Percentiles rank a stretch among this genome's conserved stretches.
Evolutionary conservation across 2,329 filamentous ascomycete genomes (phyloP).

Genomic region (Colletotrichum sp.): DNA sequence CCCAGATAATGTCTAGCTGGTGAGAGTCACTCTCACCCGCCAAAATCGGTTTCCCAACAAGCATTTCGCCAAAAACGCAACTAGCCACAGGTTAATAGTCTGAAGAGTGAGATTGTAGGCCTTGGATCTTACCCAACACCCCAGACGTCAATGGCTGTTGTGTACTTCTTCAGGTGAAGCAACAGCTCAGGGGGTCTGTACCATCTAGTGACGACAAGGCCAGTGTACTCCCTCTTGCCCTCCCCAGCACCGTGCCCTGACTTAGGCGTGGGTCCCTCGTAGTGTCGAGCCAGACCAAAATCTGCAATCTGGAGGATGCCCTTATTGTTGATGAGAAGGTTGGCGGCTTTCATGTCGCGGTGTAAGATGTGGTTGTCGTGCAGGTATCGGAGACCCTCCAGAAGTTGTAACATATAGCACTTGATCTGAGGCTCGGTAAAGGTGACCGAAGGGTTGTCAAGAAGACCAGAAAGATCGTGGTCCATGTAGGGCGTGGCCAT

Average conservation of each 20-base stretch:
- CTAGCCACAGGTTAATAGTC: constrained; percentile 45
- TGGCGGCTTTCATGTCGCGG: constrained; percentile 98
- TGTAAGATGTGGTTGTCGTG: constrained; percentile 92
- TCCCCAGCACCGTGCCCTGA: constrained; percentile 82
- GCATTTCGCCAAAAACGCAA: constrained; percentile 99
- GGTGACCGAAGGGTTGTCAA: constrained; percentile 90
- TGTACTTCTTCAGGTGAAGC: constrained; percentile 87
- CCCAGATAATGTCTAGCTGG: constrained; percentile 93
- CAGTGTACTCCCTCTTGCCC: constrained; percentile 89
- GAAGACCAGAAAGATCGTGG: constrained; percentile 94
- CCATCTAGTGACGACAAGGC: constrained; percentile 96
- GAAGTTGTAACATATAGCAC: constrained; percentile 93
- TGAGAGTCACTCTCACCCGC: constrained; percentile 87
- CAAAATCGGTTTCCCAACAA: constrained; percentile 90
- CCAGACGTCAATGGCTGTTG: constrained; percentile 98
- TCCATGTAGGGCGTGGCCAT: constrained; percentile 99
- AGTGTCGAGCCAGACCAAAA: constrained; percentile 93
- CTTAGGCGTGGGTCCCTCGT: constrained; percentile 82
- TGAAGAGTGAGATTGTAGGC: background rate
- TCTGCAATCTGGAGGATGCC: constrained; percentile 96
- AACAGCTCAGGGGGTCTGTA: constrained; percentile 94
- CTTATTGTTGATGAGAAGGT: constrained; percentile 92
- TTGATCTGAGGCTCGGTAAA: constrained; percentile 94
- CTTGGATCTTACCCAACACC: constrained; percentile 78
- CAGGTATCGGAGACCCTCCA: constrained; percentile 88